Base-by-base conservation (phyloP, 805 yeast species). In the Brettanomyces sp. region DNA sequence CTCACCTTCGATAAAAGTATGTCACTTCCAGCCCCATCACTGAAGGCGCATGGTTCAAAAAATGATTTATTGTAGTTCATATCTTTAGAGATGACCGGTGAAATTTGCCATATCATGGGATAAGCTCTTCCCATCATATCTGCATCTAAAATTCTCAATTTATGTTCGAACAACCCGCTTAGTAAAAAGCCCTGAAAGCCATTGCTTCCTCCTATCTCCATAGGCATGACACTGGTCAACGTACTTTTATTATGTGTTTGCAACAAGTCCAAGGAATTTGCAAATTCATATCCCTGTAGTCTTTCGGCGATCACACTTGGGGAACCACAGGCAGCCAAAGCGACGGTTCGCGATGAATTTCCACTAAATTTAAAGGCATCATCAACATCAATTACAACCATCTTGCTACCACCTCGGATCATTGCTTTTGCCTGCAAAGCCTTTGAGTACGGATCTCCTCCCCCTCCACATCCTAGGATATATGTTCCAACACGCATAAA, bases 401-500 rank as follows among this genome's bases (percentile, higher is more conserved):
- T 56, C 1, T 45, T 44, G 21, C 59, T 65, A 8, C 75, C 77
- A 2, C 51, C 43, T 38, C 67, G 49, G 18, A 72, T 42, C 43
- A 59, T 46, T 44, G 64, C 64, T 40, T 68, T 54, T 1, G 62
- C 51, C 39, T 64, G 67, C 32, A 73, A 56, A 48, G 52, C 69
- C 18, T 53, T 54, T 4, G 72, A 58, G 53, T 72, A 69, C 22
- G 78, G 77, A 43, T 64, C 64, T 36, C 78, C 77, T 30, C 78
- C 78, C 12, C 78, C 78, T 3, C 77, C 78, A 55, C 73, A 68
- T 6, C 77, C 78, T 4, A 73, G 61, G 45, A 73, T 69, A 50
- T 72, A 52, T 24, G 68, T 56, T n/a, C 77, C 79, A 43, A 69
- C 63, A 33, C 66, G 54, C 11, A 73, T 49, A 47, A 63, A 64